These are phyloP conservation scores for Warburgia ugandensis DNA, from an alignment of 164 flowering plant genomes.

Conservation along the genomic window DNA sequence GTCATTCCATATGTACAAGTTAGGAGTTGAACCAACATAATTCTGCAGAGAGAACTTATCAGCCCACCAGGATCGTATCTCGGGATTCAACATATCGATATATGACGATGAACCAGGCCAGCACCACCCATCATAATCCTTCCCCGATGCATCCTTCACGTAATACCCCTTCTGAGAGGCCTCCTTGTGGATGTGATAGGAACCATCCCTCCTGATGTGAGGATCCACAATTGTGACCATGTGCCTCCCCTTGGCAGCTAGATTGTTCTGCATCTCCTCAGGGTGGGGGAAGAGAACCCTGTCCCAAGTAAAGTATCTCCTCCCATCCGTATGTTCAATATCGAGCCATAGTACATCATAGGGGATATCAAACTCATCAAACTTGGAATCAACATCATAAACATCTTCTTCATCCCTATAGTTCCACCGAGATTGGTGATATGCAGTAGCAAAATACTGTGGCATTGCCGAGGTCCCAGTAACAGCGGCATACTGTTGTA, in stretches of 20 bases:
- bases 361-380: constrained; percentile 92
- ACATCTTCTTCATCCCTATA: constrained; percentile 99
- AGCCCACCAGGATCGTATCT: constrained; percentile 93
- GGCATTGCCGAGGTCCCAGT: constrained; percentile 88
- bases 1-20: constrained; percentile 96
- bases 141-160: constrained; percentile 81
- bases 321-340: constrained; percentile 96
- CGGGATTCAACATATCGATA: constrained; percentile 67
- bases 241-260: constrained; percentile 83
- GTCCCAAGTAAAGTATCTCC: constrained; percentile 96
- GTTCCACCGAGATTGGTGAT: constrained; percentile 98
- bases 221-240: constrained; percentile 99
- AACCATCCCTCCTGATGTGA: constrained; percentile 89
- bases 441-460: constrained; percentile 71
- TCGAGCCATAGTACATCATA: constrained; percentile 99
- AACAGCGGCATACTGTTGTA: constrained; percentile 64
- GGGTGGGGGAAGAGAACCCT: constrained; percentile 69
- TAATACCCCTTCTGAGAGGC: constrained; percentile 78
- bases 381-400: constrained; percentile 69
- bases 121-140: constrained; percentile 98
- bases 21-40: constrained; percentile 91
- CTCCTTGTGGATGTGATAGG: constrained; percentile 72
- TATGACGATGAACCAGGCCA: constrained; percentile 99
- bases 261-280: constrained; percentile 80
- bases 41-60: constrained; percentile 66